Percentiles rank a stretch among this genome's conserved stretches.
phyloP scores from a whole-genome alignment of 495 filamentous ascomycete species.

The Thermothielavioides terrestris region DNA sequence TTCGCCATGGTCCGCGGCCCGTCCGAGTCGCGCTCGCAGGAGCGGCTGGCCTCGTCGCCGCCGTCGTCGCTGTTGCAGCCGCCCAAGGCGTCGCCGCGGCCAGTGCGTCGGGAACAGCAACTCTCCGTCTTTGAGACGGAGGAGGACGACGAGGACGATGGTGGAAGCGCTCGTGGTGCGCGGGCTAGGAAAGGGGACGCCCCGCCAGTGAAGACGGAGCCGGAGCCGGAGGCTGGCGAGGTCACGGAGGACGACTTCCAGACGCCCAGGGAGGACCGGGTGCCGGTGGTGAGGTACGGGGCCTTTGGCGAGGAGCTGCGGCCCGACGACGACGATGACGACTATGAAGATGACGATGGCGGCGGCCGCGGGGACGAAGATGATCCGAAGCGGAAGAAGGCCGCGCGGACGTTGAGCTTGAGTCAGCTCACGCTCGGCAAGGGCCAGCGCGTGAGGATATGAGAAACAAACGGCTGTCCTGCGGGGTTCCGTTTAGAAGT shows the following conservation, averaged over 20 bases:
- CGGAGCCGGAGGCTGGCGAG: constrained; percentile 20
- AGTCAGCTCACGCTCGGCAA: constrained; percentile 42
- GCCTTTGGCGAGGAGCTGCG: constrained; percentile 38
- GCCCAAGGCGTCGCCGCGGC: constrained; percentile 5
- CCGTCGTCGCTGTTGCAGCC: constrained; percentile 15
- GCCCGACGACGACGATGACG: constrained; percentile 20
- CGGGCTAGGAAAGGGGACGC: constrained; percentile 9
- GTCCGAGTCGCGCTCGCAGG: constrained; percentile 20
- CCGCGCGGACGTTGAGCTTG: constrained; percentile 40
- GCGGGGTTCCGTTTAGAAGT: neutral
- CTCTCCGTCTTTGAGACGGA: constrained; percentile 32
- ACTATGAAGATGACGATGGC: constrained; percentile 1
- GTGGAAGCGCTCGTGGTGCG: constrained; percentile 13
- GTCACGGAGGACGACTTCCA: constrained; percentile 32
- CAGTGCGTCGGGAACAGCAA: constrained; percentile 13
- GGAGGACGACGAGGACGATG: constrained; percentile 28
- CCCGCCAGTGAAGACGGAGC: neutral
- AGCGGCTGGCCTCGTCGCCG: constrained; percentile 9
- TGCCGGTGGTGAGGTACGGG: constrained; percentile 28
- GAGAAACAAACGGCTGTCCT: neutral
- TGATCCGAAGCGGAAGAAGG: constrained; percentile 34
- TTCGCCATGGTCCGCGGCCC: constrained; percentile 28
- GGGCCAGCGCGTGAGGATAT: constrained; percentile 17
- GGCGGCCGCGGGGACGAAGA: constrained; percentile 15
- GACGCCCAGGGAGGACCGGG: constrained; percentile 35